A percentile compares a stretch with the other conserved stretches of the same genome.
These are phyloP conservation scores for Cryphonectria radicalis DNA, from an alignment of 2,329 filamentous ascomycete species.

Conservation along the genomic window DNA sequence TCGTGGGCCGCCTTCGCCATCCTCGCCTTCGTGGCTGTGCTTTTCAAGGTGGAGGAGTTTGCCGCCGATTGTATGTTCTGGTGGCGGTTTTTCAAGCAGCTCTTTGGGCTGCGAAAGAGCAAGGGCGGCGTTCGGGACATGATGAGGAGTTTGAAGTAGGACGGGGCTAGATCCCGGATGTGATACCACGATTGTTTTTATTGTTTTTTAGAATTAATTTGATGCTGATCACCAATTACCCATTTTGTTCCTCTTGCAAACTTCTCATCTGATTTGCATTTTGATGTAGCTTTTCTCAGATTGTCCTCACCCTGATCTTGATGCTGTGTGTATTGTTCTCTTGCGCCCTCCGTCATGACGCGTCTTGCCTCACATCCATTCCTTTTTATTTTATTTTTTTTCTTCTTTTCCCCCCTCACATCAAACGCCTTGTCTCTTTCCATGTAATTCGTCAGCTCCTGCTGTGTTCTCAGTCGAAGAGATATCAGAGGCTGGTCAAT, in stretches of 20 bases:
- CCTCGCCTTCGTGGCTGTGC: constrained; percentile 16
- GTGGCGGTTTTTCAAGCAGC: constrained; percentile 10
- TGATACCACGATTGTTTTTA: neutral
- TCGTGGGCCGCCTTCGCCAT: constrained; percentile 27
- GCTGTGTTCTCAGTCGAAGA: too few species aligned
- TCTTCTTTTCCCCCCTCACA: too few species aligned
- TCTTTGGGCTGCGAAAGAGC: neutral
- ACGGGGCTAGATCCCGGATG: neutral
- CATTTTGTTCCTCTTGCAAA: neutral
- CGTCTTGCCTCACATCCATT: too few species aligned
- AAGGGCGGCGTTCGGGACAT: constrained; percentile 5
- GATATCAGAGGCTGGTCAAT: neutral
- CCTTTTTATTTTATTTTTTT: too few species aligned
- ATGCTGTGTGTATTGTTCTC: too few species aligned
- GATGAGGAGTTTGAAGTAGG: constrained; percentile 6
- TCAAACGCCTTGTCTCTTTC: too few species aligned
- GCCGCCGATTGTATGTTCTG: constrained; percentile 21
- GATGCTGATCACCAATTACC: neutral
- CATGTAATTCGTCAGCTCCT: too few species aligned
- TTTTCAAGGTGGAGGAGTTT: constrained; percentile 25
- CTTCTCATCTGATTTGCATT: neutral
- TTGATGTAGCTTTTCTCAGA: neutral
- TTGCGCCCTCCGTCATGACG: too few species aligned
- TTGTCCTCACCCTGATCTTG: too few species aligned
- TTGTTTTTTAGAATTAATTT: neutral